Evolutionary conservation across 1,284 basidiomycete genomes (phyloP).

Genomic region (Bondarzewia mesenterica): DNA sequence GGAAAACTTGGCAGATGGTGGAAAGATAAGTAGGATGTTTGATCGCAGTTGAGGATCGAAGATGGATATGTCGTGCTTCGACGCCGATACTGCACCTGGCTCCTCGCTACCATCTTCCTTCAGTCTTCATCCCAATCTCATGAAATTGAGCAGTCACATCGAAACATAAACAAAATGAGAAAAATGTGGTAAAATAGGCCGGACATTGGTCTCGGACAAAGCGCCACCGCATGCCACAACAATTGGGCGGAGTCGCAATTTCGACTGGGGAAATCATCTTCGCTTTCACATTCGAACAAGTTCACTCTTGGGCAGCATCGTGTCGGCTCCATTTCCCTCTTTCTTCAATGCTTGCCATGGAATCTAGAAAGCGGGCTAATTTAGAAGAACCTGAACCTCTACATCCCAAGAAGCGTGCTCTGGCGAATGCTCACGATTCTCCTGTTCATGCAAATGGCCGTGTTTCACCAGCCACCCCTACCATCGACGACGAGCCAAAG

Average conservation of each 20-base stretch:
- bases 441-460: constrained; percentile 51
- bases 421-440: constrained; percentile 47
- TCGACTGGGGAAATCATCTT: not conserved
- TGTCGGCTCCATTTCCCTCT: not conserved
- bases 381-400: constrained; percentile 17
- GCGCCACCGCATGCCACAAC: too few species aligned
- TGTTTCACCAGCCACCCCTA: constrained; percentile 12
- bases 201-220: too few species aligned
- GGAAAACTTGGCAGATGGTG: too few species aligned
- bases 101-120: too few species aligned
- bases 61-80: too few species aligned
- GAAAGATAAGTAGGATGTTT: too few species aligned
- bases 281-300: not conserved
- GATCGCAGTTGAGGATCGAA: too few species aligned
- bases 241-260: constrained; percentile 14
- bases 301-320: not conserved
- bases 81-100: too few species aligned
- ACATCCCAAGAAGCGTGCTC: constrained; percentile 58
- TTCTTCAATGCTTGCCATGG: constrained; percentile 10
- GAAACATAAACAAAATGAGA: too few species aligned
- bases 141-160: too few species aligned
- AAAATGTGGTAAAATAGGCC: too few species aligned
- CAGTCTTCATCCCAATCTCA: too few species aligned
- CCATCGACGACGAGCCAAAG: constrained; percentile 45
- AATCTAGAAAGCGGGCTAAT: constrained; percentile 11